Percentiles rank a stretch among this genome's conserved stretches.
phyloP scores from a whole-genome alignment of 768 basidiomycete genomes.

The Hypholoma sublateritium region DNA sequence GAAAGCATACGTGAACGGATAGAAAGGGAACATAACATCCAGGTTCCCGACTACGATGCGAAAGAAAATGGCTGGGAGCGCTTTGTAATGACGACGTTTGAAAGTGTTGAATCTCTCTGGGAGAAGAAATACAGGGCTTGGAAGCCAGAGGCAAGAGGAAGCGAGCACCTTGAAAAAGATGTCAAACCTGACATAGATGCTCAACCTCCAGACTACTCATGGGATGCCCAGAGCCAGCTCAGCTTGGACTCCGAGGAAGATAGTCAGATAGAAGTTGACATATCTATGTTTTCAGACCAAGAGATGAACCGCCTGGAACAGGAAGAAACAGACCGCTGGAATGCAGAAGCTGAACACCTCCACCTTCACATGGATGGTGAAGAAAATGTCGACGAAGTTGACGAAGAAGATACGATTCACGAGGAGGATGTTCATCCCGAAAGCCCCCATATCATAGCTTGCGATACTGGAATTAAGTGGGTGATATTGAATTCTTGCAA shows the following conservation, averaged over 20 bases:
- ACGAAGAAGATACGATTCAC: conserved; percentile 2
- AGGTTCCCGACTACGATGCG: conserved; percentile 14
- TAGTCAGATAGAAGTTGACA: conserved; percentile 47
- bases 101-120: conserved; percentile 90
- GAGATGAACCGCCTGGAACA: conserved; percentile 36
- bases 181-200: conserved; percentile 14
- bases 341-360: conserved; percentile 7
- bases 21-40: conserved; percentile 36
- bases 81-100: conserved; percentile 85
- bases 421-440: background rate
- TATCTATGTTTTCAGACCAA: conserved; percentile 48
- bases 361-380: conserved; percentile 3
- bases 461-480: background rate
- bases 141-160: conserved; percentile 40
- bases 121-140: conserved; percentile 58
- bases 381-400: conserved; percentile 16
- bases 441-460: background rate
- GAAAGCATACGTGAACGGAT: conserved; percentile 67
- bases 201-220: conserved; percentile 8
- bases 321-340: conserved; percentile 21
- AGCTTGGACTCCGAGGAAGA: conserved; percentile 22
- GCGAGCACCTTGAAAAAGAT: conserved; percentile 2
- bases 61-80: conserved; percentile 52
- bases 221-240: conserved; percentile 17
- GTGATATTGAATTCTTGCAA: background rate